Percentiles rank a stretch among this genome's conserved stretches.
Evolutionary conservation across 768 basidiomycete species (phyloP).

Genomic region (Boletus barrowsii): DNA sequence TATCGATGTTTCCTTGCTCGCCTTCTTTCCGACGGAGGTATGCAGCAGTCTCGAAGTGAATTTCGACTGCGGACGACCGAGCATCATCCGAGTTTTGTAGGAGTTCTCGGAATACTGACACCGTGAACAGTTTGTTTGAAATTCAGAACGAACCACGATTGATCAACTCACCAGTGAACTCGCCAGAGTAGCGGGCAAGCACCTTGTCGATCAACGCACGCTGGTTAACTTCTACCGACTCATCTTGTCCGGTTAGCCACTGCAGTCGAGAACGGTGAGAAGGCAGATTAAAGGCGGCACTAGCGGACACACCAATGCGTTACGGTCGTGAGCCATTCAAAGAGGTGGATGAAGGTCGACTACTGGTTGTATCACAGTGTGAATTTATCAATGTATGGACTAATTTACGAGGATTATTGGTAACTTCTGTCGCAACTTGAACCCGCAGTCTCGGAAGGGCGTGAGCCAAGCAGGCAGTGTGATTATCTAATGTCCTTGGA

Average conservation of each 20-base stretch:
- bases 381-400: not conserved
- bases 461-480: too few species aligned
- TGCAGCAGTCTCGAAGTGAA: slow-evolving; percentile 68
- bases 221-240: slow-evolving; percentile 89
- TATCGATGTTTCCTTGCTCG: slow-evolving; percentile 5
- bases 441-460: too few species aligned
- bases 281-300: not conserved
- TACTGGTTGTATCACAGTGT: not conserved
- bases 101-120: slow-evolving; percentile 70
- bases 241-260: slow-evolving; percentile 67
- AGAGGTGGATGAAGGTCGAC: not conserved
- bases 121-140: too few species aligned
- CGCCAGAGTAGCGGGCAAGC: slow-evolving; percentile 91
- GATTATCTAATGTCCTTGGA: too few species aligned
- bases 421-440: too few species aligned
- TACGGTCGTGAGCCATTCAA: slow-evolving; percentile 30
- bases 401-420: too few species aligned
- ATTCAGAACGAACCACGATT: not conserved
- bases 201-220: slow-evolving; percentile 97
- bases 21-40: slow-evolving; percentile 34
- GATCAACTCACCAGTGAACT: slow-evolving; percentile 65
- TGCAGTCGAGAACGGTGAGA: slow-evolving; percentile 12
- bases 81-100: slow-evolving; percentile 97
- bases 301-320: slow-evolving; percentile 23
- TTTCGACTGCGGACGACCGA: slow-evolving; percentile 69